Evolutionary conservation across 2,329 filamentous ascomycete species (phyloP).

Genomic region (Neofusicoccum ribis): DNA sequence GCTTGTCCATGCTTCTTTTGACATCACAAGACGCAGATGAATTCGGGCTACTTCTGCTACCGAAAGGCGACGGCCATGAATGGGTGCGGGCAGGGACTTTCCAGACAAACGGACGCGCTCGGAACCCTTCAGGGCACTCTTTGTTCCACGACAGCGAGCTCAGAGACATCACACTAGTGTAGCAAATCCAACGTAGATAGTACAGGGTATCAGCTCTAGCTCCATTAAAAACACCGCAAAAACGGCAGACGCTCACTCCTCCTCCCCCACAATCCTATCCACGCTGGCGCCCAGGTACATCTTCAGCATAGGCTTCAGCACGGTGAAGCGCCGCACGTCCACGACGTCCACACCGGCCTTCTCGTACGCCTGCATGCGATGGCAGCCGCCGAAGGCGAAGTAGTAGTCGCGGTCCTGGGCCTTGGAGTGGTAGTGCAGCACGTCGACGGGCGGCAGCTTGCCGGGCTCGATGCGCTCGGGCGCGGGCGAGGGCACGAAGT

Average conservation of each 20-base stretch:
- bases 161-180: too few relatives aligned
- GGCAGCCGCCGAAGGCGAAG: conserved; percentile 22
- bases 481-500: conserved; percentile 18
- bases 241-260: background rate
- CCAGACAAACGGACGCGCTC: too few relatives aligned
- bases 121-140: too few relatives aligned
- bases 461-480: conserved; percentile 20
- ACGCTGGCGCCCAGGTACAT: conserved; percentile 20
- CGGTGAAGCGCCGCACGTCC: conserved; percentile 17
- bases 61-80: too few relatives aligned
- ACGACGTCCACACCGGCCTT: conserved; percentile 16
- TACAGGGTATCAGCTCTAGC: too few relatives aligned
- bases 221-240: background rate
- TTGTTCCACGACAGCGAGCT: too few relatives aligned
- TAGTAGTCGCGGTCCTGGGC: conserved; percentile 10
- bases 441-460: conserved; percentile 21
- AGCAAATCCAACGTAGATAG: too few relatives aligned
- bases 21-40: too few relatives aligned
- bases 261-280: conserved; percentile 19
- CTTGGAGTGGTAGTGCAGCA: conserved; percentile 21
- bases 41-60: too few relatives aligned
- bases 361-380: conserved; percentile 20
- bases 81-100: too few relatives aligned
- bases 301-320: conserved; percentile 21
- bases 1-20: too few relatives aligned